Evolutionary conservation across 1,284 basidiomycete genomes (phyloP).

Genomic region (Cryptococcus sp.): DNA sequence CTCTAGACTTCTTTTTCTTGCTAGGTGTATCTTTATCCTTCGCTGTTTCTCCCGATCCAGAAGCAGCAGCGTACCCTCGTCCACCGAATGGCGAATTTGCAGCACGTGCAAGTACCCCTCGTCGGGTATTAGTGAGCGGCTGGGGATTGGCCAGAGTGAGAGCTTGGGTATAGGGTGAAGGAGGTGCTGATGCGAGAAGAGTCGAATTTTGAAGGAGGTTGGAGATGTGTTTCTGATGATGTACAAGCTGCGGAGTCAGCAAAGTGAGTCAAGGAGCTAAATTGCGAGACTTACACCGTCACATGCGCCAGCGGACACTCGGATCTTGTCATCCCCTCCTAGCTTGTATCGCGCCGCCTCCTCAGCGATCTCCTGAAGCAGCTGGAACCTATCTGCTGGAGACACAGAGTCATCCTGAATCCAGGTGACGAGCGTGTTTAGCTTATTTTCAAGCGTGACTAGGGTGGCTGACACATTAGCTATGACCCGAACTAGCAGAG

Average conservation of each 20-base stretch:
- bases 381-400: constrained; percentile 76
- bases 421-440: constrained; percentile 67
- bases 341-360: constrained; percentile 87
- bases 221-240: constrained; percentile 64
- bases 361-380: constrained; percentile 88
- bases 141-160: constrained; percentile 60
- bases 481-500: background rate
- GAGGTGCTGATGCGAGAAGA: constrained; percentile 50
- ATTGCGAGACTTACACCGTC: constrained; percentile 58
- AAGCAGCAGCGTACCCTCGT: constrained; percentile 5
- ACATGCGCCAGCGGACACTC: constrained; percentile 89
- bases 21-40: constrained; percentile 30
- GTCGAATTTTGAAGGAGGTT: constrained; percentile 42
- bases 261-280: constrained; percentile 4
- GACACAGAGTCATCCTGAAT: constrained; percentile 63
- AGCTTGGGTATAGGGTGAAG: constrained; percentile 55
- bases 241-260: constrained; percentile 54
- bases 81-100: constrained; percentile 39
- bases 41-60: constrained; percentile 5
- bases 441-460: constrained; percentile 69
- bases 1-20: constrained; percentile 41
- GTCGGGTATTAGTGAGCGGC: constrained; percentile 51
- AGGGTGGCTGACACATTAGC: constrained; percentile 57
- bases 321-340: constrained; percentile 98
- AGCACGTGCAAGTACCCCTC: constrained; percentile 25